Conservation (phyloP, 1,284 basidiomycete genomes). For the Gomphus bonarii region DNA sequence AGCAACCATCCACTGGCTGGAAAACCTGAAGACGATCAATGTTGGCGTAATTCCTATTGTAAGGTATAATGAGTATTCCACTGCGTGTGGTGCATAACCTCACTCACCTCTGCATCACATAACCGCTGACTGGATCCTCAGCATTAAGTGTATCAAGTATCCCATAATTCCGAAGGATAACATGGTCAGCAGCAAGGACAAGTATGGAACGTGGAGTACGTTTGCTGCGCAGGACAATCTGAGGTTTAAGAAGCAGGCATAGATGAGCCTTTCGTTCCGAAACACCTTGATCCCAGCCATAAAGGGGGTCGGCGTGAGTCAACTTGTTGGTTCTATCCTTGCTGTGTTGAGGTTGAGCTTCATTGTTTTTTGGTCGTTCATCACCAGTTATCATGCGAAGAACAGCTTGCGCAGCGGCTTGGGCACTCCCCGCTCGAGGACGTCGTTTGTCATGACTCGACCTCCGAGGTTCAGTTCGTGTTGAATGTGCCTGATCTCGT, state of each 20-base stretch:
- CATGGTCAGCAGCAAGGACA: slow-evolving; percentile 75
- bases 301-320: slow-evolving; percentile 40
- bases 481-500: slow-evolving; percentile 53
- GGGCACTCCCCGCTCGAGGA: slow-evolving; percentile 33
- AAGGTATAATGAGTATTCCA: neutral
- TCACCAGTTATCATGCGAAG: slow-evolving; percentile 46
- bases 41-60: slow-evolving; percentile 56
- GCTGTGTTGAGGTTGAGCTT: slow-evolving; percentile 20
- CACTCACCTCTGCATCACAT: slow-evolving; percentile 77
- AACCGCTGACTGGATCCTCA: slow-evolving; percentile 79
- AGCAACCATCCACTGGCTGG: slow-evolving; percentile 47
- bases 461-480: slow-evolving; percentile 23
- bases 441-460: slow-evolving; percentile 25
- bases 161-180: slow-evolving; percentile 71
- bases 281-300: slow-evolving; percentile 60
- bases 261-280: slow-evolving; percentile 64
- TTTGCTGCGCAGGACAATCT: slow-evolving; percentile 74
- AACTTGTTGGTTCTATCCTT: neutral
- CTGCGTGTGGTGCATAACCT: neutral
- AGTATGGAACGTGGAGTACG: slow-evolving; percentile 53
- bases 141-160: slow-evolving; percentile 74
- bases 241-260: slow-evolving; percentile 83
- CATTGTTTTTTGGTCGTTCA: slow-evolving; percentile 24
- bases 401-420: slow-evolving; percentile 51
- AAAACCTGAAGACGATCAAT: slow-evolving; percentile 83